Evolutionary conservation across 768 basidiomycete genomes (phyloP).

Genomic region (Dacryopinax spathularia): DNA sequence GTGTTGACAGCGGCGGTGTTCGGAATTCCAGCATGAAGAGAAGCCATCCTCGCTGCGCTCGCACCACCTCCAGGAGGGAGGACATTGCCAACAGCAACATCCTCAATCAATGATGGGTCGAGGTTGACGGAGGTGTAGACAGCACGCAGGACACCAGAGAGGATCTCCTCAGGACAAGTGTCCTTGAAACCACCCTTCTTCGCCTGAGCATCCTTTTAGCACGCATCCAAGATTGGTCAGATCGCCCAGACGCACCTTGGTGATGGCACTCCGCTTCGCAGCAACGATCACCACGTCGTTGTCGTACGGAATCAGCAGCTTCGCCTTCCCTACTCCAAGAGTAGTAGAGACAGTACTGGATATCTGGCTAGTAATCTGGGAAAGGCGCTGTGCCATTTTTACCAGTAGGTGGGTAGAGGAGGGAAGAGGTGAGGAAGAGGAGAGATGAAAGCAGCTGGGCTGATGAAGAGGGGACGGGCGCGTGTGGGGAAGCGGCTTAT

Average conservation of each 20-base stretch:
- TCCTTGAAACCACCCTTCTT: slow-evolving; percentile 87
- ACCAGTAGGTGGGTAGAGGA: background rate
- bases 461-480: background rate
- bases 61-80: slow-evolving; percentile 80
- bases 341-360: background rate
- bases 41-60: slow-evolving; percentile 68
- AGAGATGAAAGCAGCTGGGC: background rate
- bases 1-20: slow-evolving; percentile 59
- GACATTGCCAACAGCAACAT: slow-evolving; percentile 76
- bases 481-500: background rate
- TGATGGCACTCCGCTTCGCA: slow-evolving; percentile 81
- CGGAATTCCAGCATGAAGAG: slow-evolving; percentile 74
- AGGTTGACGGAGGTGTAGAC: slow-evolving; percentile 53
- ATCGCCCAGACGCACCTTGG: slow-evolving; percentile 45
- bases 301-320: slow-evolving; percentile 54
- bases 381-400: slow-evolving; percentile 3
- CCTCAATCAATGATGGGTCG: slow-evolving; percentile 71
- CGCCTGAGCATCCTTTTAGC: slow-evolving; percentile 30
- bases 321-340: slow-evolving; percentile 32
- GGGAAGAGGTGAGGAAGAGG: background rate
- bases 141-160: slow-evolving; percentile 61
- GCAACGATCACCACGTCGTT: slow-evolving; percentile 84
- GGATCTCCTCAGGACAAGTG: slow-evolving; percentile 67
- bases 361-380: slow-evolving; percentile 6
- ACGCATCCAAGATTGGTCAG: background rate